Evolutionary conservation across 306 rosid species (phyloP).

Genomic region (Medicago ruthenica): DNA sequence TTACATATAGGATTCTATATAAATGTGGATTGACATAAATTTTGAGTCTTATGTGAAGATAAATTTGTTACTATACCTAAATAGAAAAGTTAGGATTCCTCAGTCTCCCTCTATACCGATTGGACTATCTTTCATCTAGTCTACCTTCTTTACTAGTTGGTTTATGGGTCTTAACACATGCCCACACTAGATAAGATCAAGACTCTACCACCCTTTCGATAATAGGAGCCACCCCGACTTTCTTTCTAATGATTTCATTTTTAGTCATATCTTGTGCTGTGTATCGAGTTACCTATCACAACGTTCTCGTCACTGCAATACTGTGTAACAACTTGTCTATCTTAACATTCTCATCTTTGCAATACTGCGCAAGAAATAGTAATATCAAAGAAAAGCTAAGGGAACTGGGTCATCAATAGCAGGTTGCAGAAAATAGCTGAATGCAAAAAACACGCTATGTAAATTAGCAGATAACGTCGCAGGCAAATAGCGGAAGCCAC

Average conservation of each 20-base stretch:
- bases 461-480: too few species aligned
- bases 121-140: background rate
- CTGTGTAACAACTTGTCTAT: background rate
- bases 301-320: background rate
- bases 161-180: background rate
- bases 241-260: background rate
- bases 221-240: background rate
- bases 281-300: background rate
- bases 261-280: background rate
- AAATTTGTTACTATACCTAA: conserved; percentile 7
- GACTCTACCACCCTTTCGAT: background rate
- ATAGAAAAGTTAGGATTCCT: conserved; percentile 2
- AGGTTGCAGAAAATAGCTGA: too few species aligned
- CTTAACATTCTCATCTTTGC: background rate
- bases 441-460: too few species aligned
- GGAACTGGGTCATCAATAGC: too few species aligned
- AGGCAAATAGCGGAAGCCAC: too few species aligned
- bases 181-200: background rate
- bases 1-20: conserved; percentile 34
- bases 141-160: background rate
- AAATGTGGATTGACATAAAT: conserved; percentile 25
- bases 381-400: background rate
- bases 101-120: background rate
- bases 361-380: background rate
- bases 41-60: conserved; percentile 30